Evolutionary conservation across 73 alveolate genomes (phyloP).

Genomic region (Paramecium octaurelia): DNA sequence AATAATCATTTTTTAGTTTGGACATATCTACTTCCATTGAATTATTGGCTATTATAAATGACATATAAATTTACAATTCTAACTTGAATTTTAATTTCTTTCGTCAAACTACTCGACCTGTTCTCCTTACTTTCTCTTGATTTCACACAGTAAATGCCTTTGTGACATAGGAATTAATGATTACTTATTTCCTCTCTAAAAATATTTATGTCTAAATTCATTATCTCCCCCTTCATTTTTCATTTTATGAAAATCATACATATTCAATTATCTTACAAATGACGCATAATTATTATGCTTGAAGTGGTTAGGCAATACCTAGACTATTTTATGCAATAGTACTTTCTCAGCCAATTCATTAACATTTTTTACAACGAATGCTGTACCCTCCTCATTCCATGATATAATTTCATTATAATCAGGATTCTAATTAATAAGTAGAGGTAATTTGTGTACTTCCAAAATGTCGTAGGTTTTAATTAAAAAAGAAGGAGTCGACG

Average conservation of each 20-base stretch:
- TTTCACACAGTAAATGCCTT: not conserved
- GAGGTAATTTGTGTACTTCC: not conserved
- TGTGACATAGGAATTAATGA: not conserved
- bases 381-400: constrained; percentile 60
- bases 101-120: constrained; percentile 25
- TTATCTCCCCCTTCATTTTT: constrained; percentile 62
- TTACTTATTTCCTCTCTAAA: constrained; percentile 63
- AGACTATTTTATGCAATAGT: not conserved
- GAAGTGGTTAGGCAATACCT: constrained; percentile 55
- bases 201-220: constrained; percentile 57
- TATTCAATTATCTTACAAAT: constrained; percentile 56
- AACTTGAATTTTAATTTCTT: constrained; percentile 32
- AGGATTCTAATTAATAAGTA: constrained; percentile 26
- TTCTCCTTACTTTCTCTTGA: constrained; percentile 29
- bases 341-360: constrained; percentile 61
- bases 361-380: constrained; percentile 51
- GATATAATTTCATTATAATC: constrained; percentile 53
- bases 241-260: constrained; percentile 60
- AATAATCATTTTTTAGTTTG: constrained; percentile 38
- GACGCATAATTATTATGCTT: constrained; percentile 63
- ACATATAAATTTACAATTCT: not conserved
- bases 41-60: not conserved
- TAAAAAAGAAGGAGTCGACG: constrained; percentile 56
- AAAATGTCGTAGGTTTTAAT: constrained; percentile 57
- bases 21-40: constrained; percentile 16